phyloP scores from a whole-genome alignment of 2,329 filamentous ascomycete genomes.

The Epichloe uncinata region DNA sequence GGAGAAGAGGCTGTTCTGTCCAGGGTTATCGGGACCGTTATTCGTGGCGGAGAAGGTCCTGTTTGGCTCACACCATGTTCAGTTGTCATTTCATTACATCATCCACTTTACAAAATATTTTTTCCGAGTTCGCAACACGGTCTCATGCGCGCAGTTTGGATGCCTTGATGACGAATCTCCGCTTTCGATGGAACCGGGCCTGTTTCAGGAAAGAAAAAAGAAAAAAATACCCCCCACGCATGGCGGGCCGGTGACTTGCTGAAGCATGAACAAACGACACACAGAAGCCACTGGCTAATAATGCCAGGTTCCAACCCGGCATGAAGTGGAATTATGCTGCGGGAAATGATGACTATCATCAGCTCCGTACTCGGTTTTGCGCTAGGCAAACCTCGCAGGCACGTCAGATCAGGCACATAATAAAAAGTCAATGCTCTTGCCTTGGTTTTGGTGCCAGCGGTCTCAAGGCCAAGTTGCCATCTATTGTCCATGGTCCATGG shows the following conservation, averaged over 20 bases:
- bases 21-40: background rate
- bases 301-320: background rate
- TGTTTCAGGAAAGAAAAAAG: slow-evolving; percentile 3
- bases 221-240: background rate
- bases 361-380: background rate
- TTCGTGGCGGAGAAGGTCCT: background rate
- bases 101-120: background rate
- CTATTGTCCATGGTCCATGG: background rate
- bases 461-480: background rate
- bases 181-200: slow-evolving; percentile 1
- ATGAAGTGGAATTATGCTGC: background rate
- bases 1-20: background rate
- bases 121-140: background rate
- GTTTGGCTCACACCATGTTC: background rate
- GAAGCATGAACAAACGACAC: slow-evolving; percentile 1
- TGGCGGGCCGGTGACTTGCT: background rate
- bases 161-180: background rate
- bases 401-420: background rate
- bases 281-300: background rate
- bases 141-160: background rate
- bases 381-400: background rate
- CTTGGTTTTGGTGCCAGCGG: background rate
- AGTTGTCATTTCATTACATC: too few species aligned
- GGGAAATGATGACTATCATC: background rate
- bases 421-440: background rate